phyloP scores from a whole-genome alignment of 345 rosid species.

The Lenwebbia sp. region DNA sequence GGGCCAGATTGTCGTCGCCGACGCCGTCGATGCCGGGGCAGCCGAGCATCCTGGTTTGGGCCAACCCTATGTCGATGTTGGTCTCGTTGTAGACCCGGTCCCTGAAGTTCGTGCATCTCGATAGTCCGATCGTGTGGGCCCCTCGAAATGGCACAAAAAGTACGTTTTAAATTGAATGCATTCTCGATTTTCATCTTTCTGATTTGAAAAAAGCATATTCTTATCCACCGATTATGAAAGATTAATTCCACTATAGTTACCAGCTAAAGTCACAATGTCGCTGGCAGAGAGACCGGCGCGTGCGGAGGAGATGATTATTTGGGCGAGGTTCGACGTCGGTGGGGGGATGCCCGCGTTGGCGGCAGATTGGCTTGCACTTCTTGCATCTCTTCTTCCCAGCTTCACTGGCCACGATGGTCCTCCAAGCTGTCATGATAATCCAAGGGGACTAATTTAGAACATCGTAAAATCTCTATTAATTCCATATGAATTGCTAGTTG shows the following conservation, averaged over 20 bases:
- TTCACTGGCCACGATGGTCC: constrained; percentile 76
- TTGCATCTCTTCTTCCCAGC: constrained; percentile 86
- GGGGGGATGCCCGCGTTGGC: constrained; percentile 69
- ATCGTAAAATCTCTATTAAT: neutral
- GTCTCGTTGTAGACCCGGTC: constrained; percentile 31
- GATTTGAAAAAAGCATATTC: neutral
- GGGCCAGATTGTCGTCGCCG: constrained; percentile 23
- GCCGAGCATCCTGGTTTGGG: constrained; percentile 8
- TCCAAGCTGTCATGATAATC: constrained; percentile 38
- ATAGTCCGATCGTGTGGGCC: constrained; percentile 35
- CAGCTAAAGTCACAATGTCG: constrained; percentile 75
- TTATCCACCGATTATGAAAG: neutral
- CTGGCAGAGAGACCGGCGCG: constrained; percentile 55
- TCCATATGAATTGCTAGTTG: neutral
- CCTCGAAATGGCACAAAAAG: constrained; percentile 1
- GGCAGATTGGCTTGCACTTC: constrained; percentile 61
- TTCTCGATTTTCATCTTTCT: neutral
- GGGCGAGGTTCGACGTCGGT: constrained; percentile 46
- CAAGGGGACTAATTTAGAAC: neutral
- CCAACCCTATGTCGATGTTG: constrained; percentile 18
- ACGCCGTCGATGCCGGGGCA: constrained; percentile 18
- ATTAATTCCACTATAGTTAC: constrained; percentile 3
- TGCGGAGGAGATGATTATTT: constrained; percentile 39
- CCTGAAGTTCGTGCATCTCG: constrained; percentile 31
- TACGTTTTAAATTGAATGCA: neutral